Evolutionary conservation across 805 yeast species (phyloP), one percentile per base, ranked within the genome.

Genomic region (Saturnispora silvae): DNA sequence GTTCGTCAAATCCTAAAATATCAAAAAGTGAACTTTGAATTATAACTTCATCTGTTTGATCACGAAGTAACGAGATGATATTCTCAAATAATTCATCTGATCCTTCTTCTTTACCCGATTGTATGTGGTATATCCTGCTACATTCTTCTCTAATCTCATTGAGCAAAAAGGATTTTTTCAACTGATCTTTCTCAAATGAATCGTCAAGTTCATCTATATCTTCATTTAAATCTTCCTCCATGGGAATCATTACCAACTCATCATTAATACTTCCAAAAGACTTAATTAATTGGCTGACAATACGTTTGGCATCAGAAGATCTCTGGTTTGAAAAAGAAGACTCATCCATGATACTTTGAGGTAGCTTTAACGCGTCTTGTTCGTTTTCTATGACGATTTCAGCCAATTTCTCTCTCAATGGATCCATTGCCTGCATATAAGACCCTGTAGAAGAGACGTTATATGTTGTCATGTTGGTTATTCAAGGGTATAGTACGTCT

Each of bases 1-100:
- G 69, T 51, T 84, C 81, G 19, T 85, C 95, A 47, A 76, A 81
- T 0, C 98, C 98, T 1, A 92, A 56, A 6, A 83, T 64, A 53
- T 86, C 96, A 42, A 84, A 75, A 29, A 92, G 59, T 5, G 72
- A 61, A 5, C 82, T 75, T 50, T 87, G 95, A 10, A 82, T 50
- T 27, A 71, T 75, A 25, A 72, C 81, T 29, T 75, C 79, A 8
- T 66, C 59, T 6, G 59, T 45, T 15, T 61, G 61, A 0, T 64
- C 48, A 3, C 51, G 47, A 3, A 72, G 34, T 1, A 61, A 57
- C 47, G 48, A 34, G 31, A 60, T 42, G 3, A 67, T 56, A 11
- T 55, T 44, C 5, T 49, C 51, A 13, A 58, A 40, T 5, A 61
- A 41, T 37, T 35, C 39, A 22, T 45, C 42, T n/a, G 41, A 34